Base-by-base conservation (phyloP, 2,329 filamentous ascomycete genomes). In the Colletotrichum lindemuthianum region DNA sequence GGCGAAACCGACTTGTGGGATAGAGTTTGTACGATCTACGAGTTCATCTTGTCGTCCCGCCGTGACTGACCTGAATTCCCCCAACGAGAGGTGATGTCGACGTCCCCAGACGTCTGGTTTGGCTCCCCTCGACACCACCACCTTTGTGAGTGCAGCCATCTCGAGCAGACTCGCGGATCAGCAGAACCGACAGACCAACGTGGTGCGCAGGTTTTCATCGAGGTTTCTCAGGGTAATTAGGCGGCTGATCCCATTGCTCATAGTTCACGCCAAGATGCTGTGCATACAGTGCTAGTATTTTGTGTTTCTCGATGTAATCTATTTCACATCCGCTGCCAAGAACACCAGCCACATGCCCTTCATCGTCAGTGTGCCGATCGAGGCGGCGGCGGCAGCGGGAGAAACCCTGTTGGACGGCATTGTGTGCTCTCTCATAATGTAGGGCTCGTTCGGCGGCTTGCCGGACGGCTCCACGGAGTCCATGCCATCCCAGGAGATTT, bases 251-350 rank as follows among this genome's bases (percentile, higher is more conserved):
- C 43, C 10, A 16, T 39, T 34, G 33, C 49, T 43, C 44, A 33
- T 41, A 32, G 32, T 48, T 33, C 40, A 44, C 24, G 49, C 43
- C 48, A 54, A 41, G 55, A 12, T 9, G n/a, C 12, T 37, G 32
- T 16, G 9, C 33, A 43, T n/a, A 36, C 37, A n/a, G 37, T 24
- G 5, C 24, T 24, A 24, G 24, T 4, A 24, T 4, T 24, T 4
- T 24, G 24, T 60, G 56, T 53, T 63, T 64, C 49, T 60, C 34
- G 37, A 57, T 50, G 40, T 37, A 60, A 60, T 60, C 44, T 45
- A 50, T 64, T 60, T 45, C 40, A 33, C 49, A 36, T 32, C 13
- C n/a, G n/a, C n/a, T n/a, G 49, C 60, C 56, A 64, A 64, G 56
- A 54, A 32, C 49, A 33, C 43, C 34, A 60, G 60, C 56, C 56